Base-by-base conservation (phyloP, 2,329 filamentous ascomycete species). In the Leptographium lundbergii region DNA sequence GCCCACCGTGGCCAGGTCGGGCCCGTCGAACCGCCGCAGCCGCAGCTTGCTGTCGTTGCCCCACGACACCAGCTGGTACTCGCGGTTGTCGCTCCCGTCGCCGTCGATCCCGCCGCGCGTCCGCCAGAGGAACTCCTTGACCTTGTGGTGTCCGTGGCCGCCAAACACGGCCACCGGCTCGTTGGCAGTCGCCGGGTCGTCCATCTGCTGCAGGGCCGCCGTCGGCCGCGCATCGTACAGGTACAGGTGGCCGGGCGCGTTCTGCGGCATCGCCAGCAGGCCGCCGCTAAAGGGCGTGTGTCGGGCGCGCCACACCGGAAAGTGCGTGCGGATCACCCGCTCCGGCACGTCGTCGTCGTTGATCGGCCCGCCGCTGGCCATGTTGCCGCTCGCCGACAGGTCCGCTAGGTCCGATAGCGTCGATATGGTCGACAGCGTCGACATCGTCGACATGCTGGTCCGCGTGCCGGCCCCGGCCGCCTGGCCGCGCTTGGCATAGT, bases 41-140 rank as follows among this genome's bases (percentile, higher is more conserved):
- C 88, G 85, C 34, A 96, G 76, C 66, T 91, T 82, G 64, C 87
- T 88, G 69, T 96, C 92, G 55, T 88, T 86, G 29, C 91, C 91
- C 91, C 91, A 96, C 0, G 91, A 91, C 0, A 96, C 89, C 22
- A 96, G 77, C 70, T 96, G 91, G 63, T 96, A 96, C 57, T 96
- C 91, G 65, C 92, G 83, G 62, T 91, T 77, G 66, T 96, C 91
- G 53, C 87, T 73, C n/a, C 81, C 80, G 58, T 89, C 32, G 36
- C 14, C 81, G 22, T 81, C 80, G 24, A 86, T 77, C 19, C 73
- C 73, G 45, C 91, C 91, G 59, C 91, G 83, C 54, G 83, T 82
- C 69, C 91, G 81, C 91, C 91, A 96, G 13, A 96, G 74, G 62
- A 96, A 96, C 66, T 96, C 91, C 67, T 94, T 95, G 34, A 89